phyloP scores from a whole-genome alignment of 108 stramenopile species.

The Craspedostauros australis region DNA sequence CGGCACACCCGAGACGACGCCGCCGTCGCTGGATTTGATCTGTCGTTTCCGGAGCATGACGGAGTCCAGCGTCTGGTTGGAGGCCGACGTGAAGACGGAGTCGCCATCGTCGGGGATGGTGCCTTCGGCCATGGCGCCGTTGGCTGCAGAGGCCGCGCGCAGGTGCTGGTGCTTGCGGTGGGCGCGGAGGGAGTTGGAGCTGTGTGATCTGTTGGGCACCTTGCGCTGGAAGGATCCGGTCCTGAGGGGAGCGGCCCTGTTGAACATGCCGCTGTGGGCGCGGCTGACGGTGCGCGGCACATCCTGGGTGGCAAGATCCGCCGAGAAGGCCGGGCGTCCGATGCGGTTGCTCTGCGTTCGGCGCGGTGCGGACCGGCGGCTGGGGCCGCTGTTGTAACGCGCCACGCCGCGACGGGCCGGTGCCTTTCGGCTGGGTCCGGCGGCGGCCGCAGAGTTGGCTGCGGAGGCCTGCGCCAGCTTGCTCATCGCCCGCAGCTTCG shows the following conservation, averaged over 20 bases:
- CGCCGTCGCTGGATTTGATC: conserved; percentile 9
- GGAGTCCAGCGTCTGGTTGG: conserved; percentile 27
- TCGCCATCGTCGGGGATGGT: conserved; percentile 14
- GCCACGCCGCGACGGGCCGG: conserved; percentile 12
- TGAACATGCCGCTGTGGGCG: conserved; percentile 16
- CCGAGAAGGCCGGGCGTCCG: conserved; percentile 16
- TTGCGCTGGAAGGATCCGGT: conserved; percentile 17
- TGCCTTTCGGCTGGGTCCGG: no score
- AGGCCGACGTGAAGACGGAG: conserved; percentile 20
- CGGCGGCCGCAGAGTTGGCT: no score
- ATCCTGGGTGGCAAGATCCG: conserved; percentile 8
- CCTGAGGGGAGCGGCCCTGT: conserved; percentile 6
- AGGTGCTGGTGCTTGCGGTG: conserved; percentile 11
- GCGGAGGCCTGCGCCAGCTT: no score
- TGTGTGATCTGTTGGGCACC: conserved; percentile 22
- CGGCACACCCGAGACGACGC: no score
- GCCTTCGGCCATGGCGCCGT: conserved; percentile 1
- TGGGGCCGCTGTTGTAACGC: conserved; percentile 26
- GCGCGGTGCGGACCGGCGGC: conserved; percentile 11
- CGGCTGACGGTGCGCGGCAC: conserved; percentile 19
- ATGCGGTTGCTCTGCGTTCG: conserved; percentile 22
- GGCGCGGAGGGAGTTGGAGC: conserved; percentile 12
- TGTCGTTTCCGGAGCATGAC: conserved; percentile 26
- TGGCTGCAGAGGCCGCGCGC: background rate
- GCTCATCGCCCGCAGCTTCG: no score